Evolutionary conservation across 148 eudicot species (phyloP).

Genomic region (Persicaria maculosa): DNA sequence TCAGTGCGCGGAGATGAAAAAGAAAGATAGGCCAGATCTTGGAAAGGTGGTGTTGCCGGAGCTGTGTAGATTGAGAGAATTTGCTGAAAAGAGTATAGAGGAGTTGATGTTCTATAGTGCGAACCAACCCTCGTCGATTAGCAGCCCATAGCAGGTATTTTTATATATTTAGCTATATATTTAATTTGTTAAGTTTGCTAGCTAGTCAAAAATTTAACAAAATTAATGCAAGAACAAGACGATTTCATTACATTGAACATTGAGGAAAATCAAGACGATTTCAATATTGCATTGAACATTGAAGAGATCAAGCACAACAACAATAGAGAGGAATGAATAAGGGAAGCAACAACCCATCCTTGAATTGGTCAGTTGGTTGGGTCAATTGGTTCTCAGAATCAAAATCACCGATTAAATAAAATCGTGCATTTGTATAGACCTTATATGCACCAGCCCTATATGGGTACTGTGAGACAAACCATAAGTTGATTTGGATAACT

Average conservation of each 20-base stretch:
- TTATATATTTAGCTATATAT: background rate
- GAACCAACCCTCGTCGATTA: conserved; percentile 22
- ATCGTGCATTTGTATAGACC: no score
- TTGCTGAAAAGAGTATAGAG: conserved; percentile 41
- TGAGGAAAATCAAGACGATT: no score
- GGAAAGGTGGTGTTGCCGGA: conserved; percentile 53
- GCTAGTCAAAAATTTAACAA: background rate
- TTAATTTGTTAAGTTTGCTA: background rate
- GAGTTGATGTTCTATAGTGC: conserved; percentile 25
- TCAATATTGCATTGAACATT: no score
- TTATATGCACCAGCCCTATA: no score
- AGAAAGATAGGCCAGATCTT: conserved; percentile 65
- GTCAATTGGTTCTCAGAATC: no score
- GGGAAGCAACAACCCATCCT: no score
- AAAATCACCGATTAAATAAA: no score
- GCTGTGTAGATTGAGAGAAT: conserved; percentile 40
- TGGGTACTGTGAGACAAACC: no score
- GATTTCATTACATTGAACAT: background rate
- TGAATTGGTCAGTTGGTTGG: no score
- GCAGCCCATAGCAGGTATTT: conserved; percentile 17
- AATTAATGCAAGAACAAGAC: background rate
- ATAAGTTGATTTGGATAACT: no score
- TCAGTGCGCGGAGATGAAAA: conserved; percentile 47
- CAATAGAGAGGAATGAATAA: no score
- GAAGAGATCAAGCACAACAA: no score